These are phyloP conservation scores for Saturnispora mendoncae DNA, from an alignment of 805 yeast genomes.

Conservation along the genomic window DNA sequence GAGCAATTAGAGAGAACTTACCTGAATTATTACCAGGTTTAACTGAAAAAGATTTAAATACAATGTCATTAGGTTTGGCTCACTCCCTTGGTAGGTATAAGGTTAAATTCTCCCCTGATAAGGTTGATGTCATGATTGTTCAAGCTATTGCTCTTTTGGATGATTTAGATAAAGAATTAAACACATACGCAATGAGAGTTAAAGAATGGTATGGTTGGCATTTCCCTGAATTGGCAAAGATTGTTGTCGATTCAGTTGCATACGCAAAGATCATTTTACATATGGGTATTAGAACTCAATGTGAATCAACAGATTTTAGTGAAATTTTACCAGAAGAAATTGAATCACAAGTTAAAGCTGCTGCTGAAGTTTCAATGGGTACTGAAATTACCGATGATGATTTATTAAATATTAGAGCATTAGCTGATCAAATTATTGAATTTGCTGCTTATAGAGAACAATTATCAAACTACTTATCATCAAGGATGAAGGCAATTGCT, in stretches of 20 bases:
- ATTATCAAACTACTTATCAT: slow-evolving; percentile 77
- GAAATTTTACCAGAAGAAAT: slow-evolving; percentile 87
- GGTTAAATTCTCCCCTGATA: slow-evolving; percentile 94
- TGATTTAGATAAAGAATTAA: slow-evolving; percentile 96
- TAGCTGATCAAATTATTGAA: slow-evolving; percentile 95
- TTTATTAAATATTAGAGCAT: slow-evolving; percentile 74
- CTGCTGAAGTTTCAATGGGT: slow-evolving; percentile 99
- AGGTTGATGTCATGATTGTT: slow-evolving; percentile 97
- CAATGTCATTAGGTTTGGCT: slow-evolving; percentile 97
- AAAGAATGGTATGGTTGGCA: slow-evolving; percentile 99
- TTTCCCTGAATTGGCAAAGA: slow-evolving; percentile 98
- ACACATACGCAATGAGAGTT: slow-evolving; percentile 94
- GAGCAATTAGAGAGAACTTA: slow-evolving; percentile 90
- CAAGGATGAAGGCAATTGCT: slow-evolving; percentile 98
- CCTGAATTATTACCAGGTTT: slow-evolving; percentile 94
- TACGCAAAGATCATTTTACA: slow-evolving; percentile 87
- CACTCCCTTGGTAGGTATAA: slow-evolving; percentile 98
- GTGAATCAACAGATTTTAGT: slow-evolving; percentile 82
- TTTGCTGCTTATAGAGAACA: slow-evolving; percentile 96
- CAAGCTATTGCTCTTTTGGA: slow-evolving; percentile 97
- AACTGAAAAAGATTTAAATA: slow-evolving; percentile 71
- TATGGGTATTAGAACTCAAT: slow-evolving; percentile 92
- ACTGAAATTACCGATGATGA: slow-evolving; percentile 94
- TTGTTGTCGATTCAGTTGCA: slow-evolving; percentile 91
- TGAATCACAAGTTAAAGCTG: slow-evolving; percentile 85